Evolutionary conservation across 164 flowering plant species (phyloP), one percentile per base, ranked within the genome.

Genomic region (Chimonanthus praecox): DNA sequence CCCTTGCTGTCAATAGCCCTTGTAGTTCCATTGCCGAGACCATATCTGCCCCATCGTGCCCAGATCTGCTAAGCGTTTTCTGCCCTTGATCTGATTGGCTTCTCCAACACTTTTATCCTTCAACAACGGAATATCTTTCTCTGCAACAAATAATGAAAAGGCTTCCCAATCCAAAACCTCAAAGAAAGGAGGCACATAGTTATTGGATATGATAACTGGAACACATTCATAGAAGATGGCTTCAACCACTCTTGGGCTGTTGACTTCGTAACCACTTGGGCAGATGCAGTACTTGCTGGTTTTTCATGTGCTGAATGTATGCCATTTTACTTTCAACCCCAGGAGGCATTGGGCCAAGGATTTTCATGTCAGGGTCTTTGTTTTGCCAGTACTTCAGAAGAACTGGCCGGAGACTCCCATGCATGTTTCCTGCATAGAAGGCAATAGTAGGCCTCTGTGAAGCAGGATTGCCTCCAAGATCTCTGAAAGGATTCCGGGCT

Each of bases 401-500:
- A 8, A 64, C 64, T 5, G 62, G 61, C 7, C 74, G 64, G 49
- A 64, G 46, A 33, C 33, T 46, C 18, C 74, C 74, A 49, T 72
- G 74, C 69, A 72, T 72, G 18, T 49, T 63, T 64, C 74, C 74
- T 43, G 74, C 74, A 72, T 46, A 72, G 69, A 72, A 72, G 60
- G 74, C 74, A 5, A 72, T 62, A 15, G 61, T 72, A 5, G 43
- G 46, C 68, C 74, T 72, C 49, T 64, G 20, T 20, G 69, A 72
- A 21, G 69, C 60, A 0, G 69, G 74, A 20, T 72, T 64, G 3
- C 74, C 74, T 48, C 74, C 74, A 9, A 72, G 67, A 64, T 72
- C 68, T 9, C 60, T 49, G 33, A 64, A 33, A 43, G 69, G 74
- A 49, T 63, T 63, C 60, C 16, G 60, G 16, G 16, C 16, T 18